A percentile compares a stretch with the other conserved stretches of the same genome.
Evolutionary conservation across 495 filamentous ascomycete genomes (phyloP).

Genomic region (Podospora comata): DNA sequence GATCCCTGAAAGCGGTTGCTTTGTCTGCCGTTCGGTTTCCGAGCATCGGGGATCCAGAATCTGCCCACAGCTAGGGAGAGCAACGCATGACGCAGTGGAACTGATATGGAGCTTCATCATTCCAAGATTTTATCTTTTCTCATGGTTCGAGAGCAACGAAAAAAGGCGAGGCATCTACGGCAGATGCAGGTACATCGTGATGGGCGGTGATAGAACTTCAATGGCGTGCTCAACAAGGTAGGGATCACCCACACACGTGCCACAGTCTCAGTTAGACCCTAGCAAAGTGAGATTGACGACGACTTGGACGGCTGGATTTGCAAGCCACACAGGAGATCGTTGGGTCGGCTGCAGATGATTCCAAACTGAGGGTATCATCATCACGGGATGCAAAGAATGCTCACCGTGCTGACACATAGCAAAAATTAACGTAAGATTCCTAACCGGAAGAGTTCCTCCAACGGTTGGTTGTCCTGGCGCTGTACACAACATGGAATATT

Average conservation of each 20-base stretch:
- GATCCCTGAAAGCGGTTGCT: not conserved
- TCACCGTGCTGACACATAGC: not conserved
- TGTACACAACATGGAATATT: not conserved
- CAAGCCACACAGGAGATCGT: not conserved
- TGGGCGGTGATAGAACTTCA: not conserved
- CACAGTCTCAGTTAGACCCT: not conserved
- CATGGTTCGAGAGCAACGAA: not conserved
- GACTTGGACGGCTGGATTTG: not conserved
- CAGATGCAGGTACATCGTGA: conserved; percentile 5
- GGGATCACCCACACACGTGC: not conserved
- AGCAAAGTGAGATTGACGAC: not conserved
- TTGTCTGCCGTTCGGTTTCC: not conserved
- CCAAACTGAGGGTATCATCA: not conserved
- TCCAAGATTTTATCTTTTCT: not conserved
- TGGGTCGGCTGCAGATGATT: not conserved
- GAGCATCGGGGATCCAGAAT: not conserved
- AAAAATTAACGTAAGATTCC: not conserved
- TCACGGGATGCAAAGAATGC: not conserved
- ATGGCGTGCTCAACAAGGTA: conserved; percentile 1
- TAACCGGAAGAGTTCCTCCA: not conserved
- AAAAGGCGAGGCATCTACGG: not conserved
- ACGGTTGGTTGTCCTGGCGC: not conserved
- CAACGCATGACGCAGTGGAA: conserved; percentile 1
- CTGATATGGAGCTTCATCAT: not conserved
- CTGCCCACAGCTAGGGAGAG: not conserved